Evolutionary conservation across 2,329 filamentous ascomycete species (phyloP), one percentile per base, ranked within the genome.

Genomic region (Ilyonectria sp.): DNA sequence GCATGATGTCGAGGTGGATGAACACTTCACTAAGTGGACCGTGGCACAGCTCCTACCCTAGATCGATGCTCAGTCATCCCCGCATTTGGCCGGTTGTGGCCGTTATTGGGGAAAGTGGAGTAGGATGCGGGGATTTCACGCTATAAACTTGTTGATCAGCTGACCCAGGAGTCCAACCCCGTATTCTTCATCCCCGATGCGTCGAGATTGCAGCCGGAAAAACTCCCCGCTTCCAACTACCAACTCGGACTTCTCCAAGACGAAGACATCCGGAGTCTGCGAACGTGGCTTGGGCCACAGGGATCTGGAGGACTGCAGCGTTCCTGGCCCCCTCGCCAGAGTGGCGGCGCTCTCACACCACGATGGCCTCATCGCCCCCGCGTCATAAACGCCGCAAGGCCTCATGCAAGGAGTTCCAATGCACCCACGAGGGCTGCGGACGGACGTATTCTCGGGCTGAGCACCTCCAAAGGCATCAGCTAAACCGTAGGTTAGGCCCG

Each of bases 381-480:
- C 74, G 74, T 37, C 74, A 76, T 71, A 76, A 76, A 75, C 74
- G 74, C 70, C 74, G 74, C 74, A 76, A 76, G 69, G 68, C 74
- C 35, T 75, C 74, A 10, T 76, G 74, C 72, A 76, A 76, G 63
- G 74, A 76, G 69, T 76, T 76, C 23, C 74, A 76, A 49, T 76
- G 74, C 73, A 76, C 74, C 56, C 74, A 76, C 62, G 74, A 76
- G 65, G 74, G 74, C 58, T 76, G 74, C 47, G 74, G 74, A 43
- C 71, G 74, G 60, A 76, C 74, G 19, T 76, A 76, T 31, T 76
- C 74, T 26, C 71, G 74, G 44, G 74, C 74, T 40, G 74, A 76
- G 46, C 74, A 76, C 50, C 73, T 76, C 10, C 74, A 76, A 50
- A 67, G 74, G 21, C 74, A 76, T 57, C 74, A 76, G 55, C 68